Conservation (phyloP, 2,329 filamentous ascomycete genomes). For the Orbilia quercus region DNA sequence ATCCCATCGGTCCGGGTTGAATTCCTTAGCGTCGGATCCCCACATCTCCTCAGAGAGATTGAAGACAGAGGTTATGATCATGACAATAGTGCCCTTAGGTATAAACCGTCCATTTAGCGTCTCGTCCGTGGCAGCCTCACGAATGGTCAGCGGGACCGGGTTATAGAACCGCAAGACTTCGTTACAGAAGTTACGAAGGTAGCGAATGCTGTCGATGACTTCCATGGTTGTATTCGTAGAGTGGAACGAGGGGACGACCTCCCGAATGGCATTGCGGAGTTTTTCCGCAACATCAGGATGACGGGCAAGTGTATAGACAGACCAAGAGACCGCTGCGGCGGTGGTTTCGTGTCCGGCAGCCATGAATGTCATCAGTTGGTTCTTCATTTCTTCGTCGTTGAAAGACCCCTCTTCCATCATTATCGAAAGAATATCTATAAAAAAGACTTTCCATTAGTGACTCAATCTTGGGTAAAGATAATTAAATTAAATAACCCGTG, state of each 20-base stretch:
- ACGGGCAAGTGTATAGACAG: conserved; percentile 75
- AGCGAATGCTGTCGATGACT: conserved; percentile 76
- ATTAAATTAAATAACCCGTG: neutral
- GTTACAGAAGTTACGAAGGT: conserved; percentile 80
- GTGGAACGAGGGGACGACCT: conserved; percentile 69
- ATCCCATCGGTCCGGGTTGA: conserved; percentile 82
- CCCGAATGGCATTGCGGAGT: conserved; percentile 76
- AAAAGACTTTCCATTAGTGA: neutral
- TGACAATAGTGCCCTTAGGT: conserved; percentile 76
- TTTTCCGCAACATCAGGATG: conserved; percentile 73
- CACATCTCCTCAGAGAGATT: conserved; percentile 78
- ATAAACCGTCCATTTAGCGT: conserved; percentile 74
- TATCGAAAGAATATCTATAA: conserved; percentile 82
- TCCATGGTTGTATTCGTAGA: conserved; percentile 57
- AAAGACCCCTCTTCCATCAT: conserved; percentile 73
- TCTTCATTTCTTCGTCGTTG: conserved; percentile 80
- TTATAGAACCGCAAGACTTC: conserved; percentile 80
- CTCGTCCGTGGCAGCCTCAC: conserved; percentile 74
- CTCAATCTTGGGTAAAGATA: neutral
- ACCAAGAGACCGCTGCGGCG: conserved; percentile 79
- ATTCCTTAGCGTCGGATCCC: conserved; percentile 78
- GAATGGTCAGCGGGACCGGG: conserved; percentile 77
- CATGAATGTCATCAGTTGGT: conserved; percentile 91
- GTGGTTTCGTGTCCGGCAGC: conserved; percentile 73
- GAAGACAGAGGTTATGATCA: conserved; percentile 74